phyloP scores from a whole-genome alignment of 2,329 filamentous ascomycete species.

The Colletotrichum cereale region DNA sequence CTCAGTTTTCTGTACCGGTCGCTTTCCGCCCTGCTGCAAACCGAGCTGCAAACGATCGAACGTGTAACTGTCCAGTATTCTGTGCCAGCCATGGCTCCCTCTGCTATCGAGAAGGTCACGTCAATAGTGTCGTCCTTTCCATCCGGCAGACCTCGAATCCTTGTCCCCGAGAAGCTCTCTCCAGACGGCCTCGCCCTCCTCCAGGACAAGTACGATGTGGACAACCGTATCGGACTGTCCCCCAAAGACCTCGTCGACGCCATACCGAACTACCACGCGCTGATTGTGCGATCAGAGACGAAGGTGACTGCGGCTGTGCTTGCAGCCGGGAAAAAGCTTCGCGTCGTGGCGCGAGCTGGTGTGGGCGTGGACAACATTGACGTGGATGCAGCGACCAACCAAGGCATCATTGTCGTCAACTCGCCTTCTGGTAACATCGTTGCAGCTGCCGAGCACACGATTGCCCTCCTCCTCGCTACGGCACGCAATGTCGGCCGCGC shows the following conservation, averaged over 20 bases:
- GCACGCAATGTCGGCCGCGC: conserved; percentile 81
- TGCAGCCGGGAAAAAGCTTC: conserved; percentile 74
- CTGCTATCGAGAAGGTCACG: conserved; percentile 43
- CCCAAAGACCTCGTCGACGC: conserved; percentile 73
- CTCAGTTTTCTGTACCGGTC: background rate
- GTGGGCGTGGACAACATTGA: conserved; percentile 89
- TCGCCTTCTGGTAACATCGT: conserved; percentile 84
- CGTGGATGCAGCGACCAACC: conserved; percentile 76
- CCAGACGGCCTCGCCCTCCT: conserved; percentile 81
- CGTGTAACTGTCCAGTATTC: background rate
- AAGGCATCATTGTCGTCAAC: conserved; percentile 85
- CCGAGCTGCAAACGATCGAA: background rate
- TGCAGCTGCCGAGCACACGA: conserved; percentile 83
- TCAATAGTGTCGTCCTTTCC: conserved; percentile 38
- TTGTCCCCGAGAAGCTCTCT: conserved; percentile 85
- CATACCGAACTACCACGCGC: conserved; percentile 79
- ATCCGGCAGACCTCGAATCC: conserved; percentile 59
- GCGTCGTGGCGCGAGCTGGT: conserved; percentile 83
- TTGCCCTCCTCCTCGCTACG: conserved; percentile 79
- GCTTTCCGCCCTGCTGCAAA: background rate
- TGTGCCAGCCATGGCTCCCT: conserved; percentile 42
- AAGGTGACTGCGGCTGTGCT: conserved; percentile 80
- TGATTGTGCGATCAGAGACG: conserved; percentile 85
- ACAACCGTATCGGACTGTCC: conserved; percentile 73
- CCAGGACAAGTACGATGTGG: conserved; percentile 74